Conservation (phyloP, 2,329 filamentous ascomycete genomes). For the Cytospora paraplurivora region DNA sequence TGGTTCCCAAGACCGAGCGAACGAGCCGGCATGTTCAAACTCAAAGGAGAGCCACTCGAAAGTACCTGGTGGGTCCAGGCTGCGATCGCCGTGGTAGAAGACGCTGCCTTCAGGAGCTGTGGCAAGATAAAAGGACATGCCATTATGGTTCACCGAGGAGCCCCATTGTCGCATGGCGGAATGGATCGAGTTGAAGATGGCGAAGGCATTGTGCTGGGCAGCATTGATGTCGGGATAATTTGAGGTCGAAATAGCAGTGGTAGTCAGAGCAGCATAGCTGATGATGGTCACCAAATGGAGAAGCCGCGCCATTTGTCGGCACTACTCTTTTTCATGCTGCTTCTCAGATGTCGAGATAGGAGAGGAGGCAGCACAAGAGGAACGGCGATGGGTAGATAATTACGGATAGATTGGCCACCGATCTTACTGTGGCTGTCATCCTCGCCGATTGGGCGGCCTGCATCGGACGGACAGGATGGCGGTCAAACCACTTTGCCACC, state of each 20-base stretch:
- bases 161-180: conserved; percentile 50
- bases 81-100: conserved; percentile 58
- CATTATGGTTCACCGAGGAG: conserved; percentile 63
- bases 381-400: background rate
- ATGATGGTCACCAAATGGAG: background rate
- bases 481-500: background rate
- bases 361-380: background rate
- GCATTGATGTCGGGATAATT: conserved; percentile 4
- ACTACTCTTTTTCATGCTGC: background rate
- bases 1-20: conserved; percentile 42
- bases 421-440: background rate
- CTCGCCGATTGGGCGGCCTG: background rate
- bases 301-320: background rate
- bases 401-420: background rate
- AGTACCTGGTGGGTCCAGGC: conserved; percentile 46
- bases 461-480: background rate
- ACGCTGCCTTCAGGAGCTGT: conserved; percentile 55
- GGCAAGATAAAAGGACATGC: conserved; percentile 62
- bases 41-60: conserved; percentile 66
- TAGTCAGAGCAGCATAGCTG: background rate
- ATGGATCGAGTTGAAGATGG: conserved; percentile 28
- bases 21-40: conserved; percentile 61
- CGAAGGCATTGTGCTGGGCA: conserved; percentile 18
- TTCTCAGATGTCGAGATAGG: background rate
- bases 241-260: background rate